phyloP scores from a whole-genome alignment of 352 stramenopile genomes.

The Pilasporangium apinafurcum region DNA sequence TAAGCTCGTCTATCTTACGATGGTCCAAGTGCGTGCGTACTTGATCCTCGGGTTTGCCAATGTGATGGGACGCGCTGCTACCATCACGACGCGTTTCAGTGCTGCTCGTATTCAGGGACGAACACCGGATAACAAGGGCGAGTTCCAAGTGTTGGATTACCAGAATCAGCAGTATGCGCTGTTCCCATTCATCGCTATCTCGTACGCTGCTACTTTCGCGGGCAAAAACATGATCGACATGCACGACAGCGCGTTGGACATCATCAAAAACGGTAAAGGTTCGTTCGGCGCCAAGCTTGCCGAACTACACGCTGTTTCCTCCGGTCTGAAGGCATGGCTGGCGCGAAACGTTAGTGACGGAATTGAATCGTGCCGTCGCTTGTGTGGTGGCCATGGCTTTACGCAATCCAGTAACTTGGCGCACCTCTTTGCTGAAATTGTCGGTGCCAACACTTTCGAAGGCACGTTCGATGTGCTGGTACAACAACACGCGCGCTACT shows the following conservation, averaged over 20 bases:
- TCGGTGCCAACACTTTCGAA: conserved; percentile 54
- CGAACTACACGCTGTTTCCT: too few species aligned
- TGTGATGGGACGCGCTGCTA: too few species aligned
- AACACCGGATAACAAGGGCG: conserved; percentile 13
- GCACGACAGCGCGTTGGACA: too few species aligned
- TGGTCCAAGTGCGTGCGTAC: too few species aligned
- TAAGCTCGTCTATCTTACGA: conserved; percentile 44
- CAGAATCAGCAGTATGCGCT: conserved; percentile 31
- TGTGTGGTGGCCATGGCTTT: conserved; percentile 16
- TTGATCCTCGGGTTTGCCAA: too few species aligned
- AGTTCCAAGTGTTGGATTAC: conserved; percentile 32
- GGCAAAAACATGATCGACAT: conserved; percentile 11
- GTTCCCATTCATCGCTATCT: conserved; percentile 30
- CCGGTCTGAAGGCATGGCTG: conserved; percentile 33
- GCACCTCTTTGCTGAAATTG: conserved; percentile 22
- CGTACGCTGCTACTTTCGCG: conserved; percentile 33
- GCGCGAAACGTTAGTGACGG: conserved; percentile 20
- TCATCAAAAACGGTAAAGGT: too few species aligned
- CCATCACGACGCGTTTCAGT: too few species aligned
- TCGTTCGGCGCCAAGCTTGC: too few species aligned
- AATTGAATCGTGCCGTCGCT: conserved; percentile 23
- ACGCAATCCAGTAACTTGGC: conserved; percentile 10
- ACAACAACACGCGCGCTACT: conserved; percentile 52
- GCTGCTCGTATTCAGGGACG: conserved; percentile 18
- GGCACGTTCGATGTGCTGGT: conserved; percentile 69